These are phyloP conservation scores for Echinochloa phyllopogon DNA, from an alignment of 176 grass and related monocot species.

Conservation along the genomic window DNA sequence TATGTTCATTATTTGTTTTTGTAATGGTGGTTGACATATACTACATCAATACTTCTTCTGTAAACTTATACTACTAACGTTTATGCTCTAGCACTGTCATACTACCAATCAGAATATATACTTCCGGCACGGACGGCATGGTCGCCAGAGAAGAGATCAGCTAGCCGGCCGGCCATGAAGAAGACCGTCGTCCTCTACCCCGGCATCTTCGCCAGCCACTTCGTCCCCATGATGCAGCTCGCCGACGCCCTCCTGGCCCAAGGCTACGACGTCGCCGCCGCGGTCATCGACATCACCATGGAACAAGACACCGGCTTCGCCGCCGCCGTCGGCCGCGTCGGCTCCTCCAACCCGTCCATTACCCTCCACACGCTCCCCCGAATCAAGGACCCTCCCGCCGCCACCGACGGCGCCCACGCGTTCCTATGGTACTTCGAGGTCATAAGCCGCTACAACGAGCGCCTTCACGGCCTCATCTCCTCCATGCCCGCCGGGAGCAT, in stretches of 20 bases:
- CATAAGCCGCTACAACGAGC: slow-evolving; percentile 8
- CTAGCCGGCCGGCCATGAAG: slow-evolving; percentile 8
- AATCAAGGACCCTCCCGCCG: background rate
- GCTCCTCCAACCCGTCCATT: slow-evolving; percentile 17
- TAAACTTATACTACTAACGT: too few relatives aligned
- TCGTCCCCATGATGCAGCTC: slow-evolving; percentile 25
- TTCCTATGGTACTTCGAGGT: background rate
- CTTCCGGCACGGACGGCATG: too few relatives aligned
- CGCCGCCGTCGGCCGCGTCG: slow-evolving; percentile 6
- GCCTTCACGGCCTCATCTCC: slow-evolving; percentile 26
- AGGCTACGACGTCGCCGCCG: slow-evolving; percentile 19
- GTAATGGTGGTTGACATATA: too few relatives aligned
- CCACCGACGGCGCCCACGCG: background rate
- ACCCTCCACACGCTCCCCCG: slow-evolving; percentile 31
- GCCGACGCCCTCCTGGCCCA: slow-evolving; percentile 37
- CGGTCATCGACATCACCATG: background rate
- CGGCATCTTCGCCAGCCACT: background rate
- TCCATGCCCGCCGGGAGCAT: slow-evolving; percentile 9
- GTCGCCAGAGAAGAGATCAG: too few relatives aligned
- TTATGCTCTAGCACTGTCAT: too few relatives aligned
- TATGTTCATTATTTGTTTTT: too few relatives aligned
- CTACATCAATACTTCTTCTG: too few relatives aligned
- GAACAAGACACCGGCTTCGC: background rate
- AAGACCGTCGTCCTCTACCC: slow-evolving; percentile 55
- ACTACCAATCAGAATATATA: too few relatives aligned